Conservation (phyloP, 1,284 basidiomycete genomes). For the Rhizopogon parksii region DNA sequence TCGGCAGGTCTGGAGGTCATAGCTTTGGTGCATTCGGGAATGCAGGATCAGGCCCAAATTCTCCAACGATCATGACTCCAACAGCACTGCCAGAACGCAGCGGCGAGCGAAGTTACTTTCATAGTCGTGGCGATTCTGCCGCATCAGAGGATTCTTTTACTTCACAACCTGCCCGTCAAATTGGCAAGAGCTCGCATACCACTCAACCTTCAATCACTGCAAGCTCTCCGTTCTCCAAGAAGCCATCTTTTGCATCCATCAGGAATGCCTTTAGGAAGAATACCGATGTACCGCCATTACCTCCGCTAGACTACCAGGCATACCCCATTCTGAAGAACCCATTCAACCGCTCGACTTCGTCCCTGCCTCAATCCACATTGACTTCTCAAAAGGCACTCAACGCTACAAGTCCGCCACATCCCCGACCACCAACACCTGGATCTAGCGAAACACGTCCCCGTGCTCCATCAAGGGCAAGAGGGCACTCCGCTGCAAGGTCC, state of each 20-base stretch:
- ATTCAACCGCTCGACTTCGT: slow-evolving; percentile 74
- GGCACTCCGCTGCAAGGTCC: slow-evolving; percentile 56
- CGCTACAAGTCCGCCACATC: slow-evolving; percentile 35
- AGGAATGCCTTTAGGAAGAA: slow-evolving; percentile 80
- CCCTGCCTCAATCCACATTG: slow-evolving; percentile 41
- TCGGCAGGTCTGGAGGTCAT: slow-evolving; percentile 47
- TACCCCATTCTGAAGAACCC: slow-evolving; percentile 71
- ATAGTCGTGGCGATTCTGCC: slow-evolving; percentile 68
- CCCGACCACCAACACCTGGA: slow-evolving; percentile 59
- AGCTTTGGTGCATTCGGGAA: slow-evolving; percentile 30
- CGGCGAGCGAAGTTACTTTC: slow-evolving; percentile 61
- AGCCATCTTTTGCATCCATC: slow-evolving; percentile 79
- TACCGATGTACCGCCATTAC: slow-evolving; percentile 56
- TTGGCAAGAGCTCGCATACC: slow-evolving; percentile 49
- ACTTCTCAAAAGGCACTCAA: slow-evolving; percentile 31
- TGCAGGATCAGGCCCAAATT: slow-evolving; percentile 48
- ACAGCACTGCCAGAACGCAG: slow-evolving; percentile 38
- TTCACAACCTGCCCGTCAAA: slow-evolving; percentile 48
- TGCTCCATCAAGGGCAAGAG: slow-evolving; percentile 39
- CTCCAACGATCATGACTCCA: slow-evolving; percentile 44
- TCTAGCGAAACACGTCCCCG: slow-evolving; percentile 41
- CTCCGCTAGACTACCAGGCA: slow-evolving; percentile 53
- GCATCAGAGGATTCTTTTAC: slow-evolving; percentile 60
- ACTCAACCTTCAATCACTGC: slow-evolving; percentile 56
- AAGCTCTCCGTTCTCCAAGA: slow-evolving; percentile 62